Percentiles rank a stretch among this genome's conserved stretches.
phyloP scores from a whole-genome alignment of 768 basidiomycete genomes.

The Podaxis rugospora region DNA sequence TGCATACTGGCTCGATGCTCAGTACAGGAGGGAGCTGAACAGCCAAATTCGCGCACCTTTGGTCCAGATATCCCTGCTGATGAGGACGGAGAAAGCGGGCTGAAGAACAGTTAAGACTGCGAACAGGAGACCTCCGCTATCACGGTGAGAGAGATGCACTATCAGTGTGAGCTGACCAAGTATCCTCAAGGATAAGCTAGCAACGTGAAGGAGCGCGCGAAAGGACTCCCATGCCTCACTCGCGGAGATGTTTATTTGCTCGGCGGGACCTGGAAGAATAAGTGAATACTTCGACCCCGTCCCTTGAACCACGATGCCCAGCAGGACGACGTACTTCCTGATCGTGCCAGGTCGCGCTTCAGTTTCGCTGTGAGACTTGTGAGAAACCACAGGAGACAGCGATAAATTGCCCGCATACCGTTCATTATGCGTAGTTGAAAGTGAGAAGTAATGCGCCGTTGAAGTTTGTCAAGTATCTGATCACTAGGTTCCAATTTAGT shows the following conservation, averaged over 20 bases:
- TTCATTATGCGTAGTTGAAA: slow-evolving; percentile 7
- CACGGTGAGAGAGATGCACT: background rate
- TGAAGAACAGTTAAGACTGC: background rate
- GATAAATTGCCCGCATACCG: slow-evolving; percentile 1
- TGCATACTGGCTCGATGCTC: background rate
- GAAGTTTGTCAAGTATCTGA: background rate
- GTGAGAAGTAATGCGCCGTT: background rate
- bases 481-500: background rate
- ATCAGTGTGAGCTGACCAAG: slow-evolving; percentile 8
- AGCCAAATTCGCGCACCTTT: background rate
- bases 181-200: background rate
- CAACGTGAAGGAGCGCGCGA: background rate
- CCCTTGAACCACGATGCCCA: no score
- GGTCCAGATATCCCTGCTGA: background rate
- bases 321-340: background rate
- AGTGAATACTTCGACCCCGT: no score
- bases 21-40: background rate
- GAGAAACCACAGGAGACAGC: no score
- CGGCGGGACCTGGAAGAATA: background rate
- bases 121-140: slow-evolving; percentile 8
- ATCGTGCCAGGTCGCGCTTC: background rate
- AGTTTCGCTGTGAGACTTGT: background rate
- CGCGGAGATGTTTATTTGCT: background rate
- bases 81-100: background rate
- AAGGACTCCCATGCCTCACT: background rate